phyloP scores from a whole-genome alignment of 108 stramenopile species.

The Asterionellopsis glacialis region DNA sequence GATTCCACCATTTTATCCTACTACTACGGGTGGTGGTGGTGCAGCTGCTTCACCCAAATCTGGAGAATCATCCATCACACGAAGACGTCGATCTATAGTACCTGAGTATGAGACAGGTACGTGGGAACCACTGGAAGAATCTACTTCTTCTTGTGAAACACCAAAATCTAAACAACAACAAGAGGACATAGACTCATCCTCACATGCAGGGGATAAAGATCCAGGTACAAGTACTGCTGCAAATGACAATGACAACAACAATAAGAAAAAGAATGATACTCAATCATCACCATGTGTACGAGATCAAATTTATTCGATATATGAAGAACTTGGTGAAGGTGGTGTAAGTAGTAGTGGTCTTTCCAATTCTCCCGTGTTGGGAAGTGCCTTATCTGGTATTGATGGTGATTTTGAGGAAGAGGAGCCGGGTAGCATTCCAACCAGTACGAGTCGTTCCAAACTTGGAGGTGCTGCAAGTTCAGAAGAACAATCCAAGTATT shows the following conservation, averaged over 20 bases:
- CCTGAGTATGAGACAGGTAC: too few relatives aligned
- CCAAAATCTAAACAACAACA: not conserved
- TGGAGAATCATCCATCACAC: too few relatives aligned
- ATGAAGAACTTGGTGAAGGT: constrained; percentile 22
- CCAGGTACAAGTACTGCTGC: not conserved
- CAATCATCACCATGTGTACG: constrained; percentile 13
- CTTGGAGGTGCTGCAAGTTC: too few relatives aligned
- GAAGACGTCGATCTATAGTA: too few relatives aligned
- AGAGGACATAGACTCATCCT: not conserved
- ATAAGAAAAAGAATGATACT: not conserved
- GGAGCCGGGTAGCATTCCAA: not conserved
- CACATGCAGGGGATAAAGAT: not conserved
- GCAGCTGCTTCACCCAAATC: too few relatives aligned
- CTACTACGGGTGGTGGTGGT: too few relatives aligned
- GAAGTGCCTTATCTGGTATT: not conserved
- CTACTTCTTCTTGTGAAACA: too few relatives aligned
- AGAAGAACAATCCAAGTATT: not conserved
- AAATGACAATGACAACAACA: not conserved
- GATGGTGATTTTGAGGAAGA: constrained; percentile 13
- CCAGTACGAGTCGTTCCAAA: too few relatives aligned
- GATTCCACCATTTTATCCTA: too few relatives aligned
- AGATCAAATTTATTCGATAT: constrained; percentile 20
- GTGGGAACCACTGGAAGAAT: too few relatives aligned
- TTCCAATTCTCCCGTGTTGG: too few relatives aligned
- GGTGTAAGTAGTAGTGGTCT: too few relatives aligned